Base-by-base conservation (phyloP, 306 rosid genomes). In the Ormosia emarginata region DNA sequence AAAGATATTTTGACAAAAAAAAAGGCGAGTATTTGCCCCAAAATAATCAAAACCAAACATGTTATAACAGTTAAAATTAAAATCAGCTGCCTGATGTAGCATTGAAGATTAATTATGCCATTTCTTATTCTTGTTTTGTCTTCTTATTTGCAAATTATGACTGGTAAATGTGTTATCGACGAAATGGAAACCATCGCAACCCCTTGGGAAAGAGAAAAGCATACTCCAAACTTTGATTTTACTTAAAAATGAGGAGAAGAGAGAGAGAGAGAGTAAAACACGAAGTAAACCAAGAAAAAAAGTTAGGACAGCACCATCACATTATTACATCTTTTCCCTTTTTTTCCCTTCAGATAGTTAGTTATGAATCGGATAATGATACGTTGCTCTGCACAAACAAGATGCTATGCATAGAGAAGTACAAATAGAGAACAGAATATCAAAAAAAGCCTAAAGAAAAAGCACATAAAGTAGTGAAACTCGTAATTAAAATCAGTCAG, bases 351-450 rank as follows among this genome's bases (percentile, higher is more conserved):
- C 65, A 77, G 57, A 66, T 65, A 47, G 32, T 33, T 17, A 12
- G 69, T 13, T 17, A 70, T 2, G 59, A 59, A 52, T 62, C 32
- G 50, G 52, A 59, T 32, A 66, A 29, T 49, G 5, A 47, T 47
- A 49, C 11, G 63, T 36, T 12, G 49, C 15, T 11, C 6, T 81
- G 59, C 4, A 62, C 32, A 56, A 37, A 49, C 57, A 5, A 72
- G 37, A 83, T 11, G 17, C 7, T 10, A 15, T 41, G 75, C 68
- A 11, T 41, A 29, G 14, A 24, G n/a, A 57, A 11, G 67, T 74
- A 63, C 32, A 61, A 55, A 63, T 49, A 39, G 56, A 70, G 7
- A 33, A 62, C 66, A 65, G 29, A 69, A 86, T 55, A 72, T 56
- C 74, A 75, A 7, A 8, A 55, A 8, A 24, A 63, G 32, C 39